Percentiles rank a stretch among this genome's conserved stretches.
Conservation (phyloP, 179 eudicot species). For the Silene noctiflora region DNA sequence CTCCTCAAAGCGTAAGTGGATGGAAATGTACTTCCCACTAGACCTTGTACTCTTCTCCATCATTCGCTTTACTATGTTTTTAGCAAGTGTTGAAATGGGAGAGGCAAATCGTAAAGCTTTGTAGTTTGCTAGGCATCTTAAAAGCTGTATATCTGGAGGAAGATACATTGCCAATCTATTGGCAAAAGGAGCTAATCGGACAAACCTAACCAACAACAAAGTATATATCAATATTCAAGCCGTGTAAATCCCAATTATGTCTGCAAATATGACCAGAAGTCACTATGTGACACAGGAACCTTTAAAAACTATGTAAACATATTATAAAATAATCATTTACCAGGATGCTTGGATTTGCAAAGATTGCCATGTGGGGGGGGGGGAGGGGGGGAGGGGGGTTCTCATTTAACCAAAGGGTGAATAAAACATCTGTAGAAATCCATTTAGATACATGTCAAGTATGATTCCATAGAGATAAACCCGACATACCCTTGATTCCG, state of each 20-base stretch:
- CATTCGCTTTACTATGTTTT: constrained; percentile 51
- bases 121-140: constrained; percentile 78
- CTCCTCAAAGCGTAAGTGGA: constrained; percentile 94
- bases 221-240: not conserved
- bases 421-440: not conserved
- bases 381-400: no score
- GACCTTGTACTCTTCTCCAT: constrained; percentile 48
- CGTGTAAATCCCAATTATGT: not conserved
- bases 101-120: constrained; percentile 69
- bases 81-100: constrained; percentile 55
- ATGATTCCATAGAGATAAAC: not conserved
- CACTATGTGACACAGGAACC: constrained; percentile 3
- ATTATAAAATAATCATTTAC: not conserved
- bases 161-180: constrained; percentile 69
- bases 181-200: constrained; percentile 85
- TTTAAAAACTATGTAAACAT: not conserved
- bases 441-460: not conserved
- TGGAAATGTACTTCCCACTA: constrained; percentile 64
- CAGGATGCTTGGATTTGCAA: not conserved
- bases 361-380: not conserved
- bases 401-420: no score
- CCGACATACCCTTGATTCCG: constrained; percentile 52
- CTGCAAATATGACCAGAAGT: not conserved
- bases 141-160: constrained; percentile 58
- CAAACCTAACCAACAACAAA: constrained; percentile 45